Percentiles rank a stretch among this genome's conserved stretches.
These are phyloP conservation scores for Tolypocladium tropicale DNA, from an alignment of 2,329 filamentous ascomycete species.

Conservation along the genomic window DNA sequence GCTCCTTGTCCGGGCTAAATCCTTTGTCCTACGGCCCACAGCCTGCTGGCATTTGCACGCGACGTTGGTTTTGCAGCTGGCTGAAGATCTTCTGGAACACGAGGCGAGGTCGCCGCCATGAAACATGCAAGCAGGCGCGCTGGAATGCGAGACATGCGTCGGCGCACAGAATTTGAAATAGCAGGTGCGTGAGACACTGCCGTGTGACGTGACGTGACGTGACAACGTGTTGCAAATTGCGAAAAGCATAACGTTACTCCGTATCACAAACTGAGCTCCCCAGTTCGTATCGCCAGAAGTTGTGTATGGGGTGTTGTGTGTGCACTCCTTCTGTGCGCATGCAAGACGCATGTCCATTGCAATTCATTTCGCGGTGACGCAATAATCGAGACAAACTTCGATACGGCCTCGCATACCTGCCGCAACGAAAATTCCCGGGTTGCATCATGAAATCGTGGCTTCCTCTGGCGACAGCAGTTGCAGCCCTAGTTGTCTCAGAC, in stretches of 20 bases:
- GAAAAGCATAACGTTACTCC: no score
- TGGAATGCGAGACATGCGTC: conserved; percentile 10
- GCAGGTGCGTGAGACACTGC: background rate
- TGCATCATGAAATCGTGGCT: background rate
- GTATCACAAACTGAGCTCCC: no score
- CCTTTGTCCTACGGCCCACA: background rate
- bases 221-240: no score
- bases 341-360: background rate
- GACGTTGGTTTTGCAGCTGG: background rate
- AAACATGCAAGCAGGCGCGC: conserved; percentile 1
- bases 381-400: background rate
- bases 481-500: background rate
- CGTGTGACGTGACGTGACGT: background rate
- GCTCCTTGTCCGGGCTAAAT: background rate
- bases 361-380: background rate
- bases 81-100: background rate
- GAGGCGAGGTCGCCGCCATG: background rate
- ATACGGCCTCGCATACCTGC: background rate
- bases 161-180: background rate
- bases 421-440: background rate
- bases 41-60: background rate
- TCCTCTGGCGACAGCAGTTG: no score
- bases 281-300: background rate
- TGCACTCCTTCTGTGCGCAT: no score
- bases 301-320: background rate